A percentile compares a stretch with the other conserved stretches of the same genome.
Conservation (phyloP, 768 basidiomycete species). For the Boletellus emodensis region DNA sequence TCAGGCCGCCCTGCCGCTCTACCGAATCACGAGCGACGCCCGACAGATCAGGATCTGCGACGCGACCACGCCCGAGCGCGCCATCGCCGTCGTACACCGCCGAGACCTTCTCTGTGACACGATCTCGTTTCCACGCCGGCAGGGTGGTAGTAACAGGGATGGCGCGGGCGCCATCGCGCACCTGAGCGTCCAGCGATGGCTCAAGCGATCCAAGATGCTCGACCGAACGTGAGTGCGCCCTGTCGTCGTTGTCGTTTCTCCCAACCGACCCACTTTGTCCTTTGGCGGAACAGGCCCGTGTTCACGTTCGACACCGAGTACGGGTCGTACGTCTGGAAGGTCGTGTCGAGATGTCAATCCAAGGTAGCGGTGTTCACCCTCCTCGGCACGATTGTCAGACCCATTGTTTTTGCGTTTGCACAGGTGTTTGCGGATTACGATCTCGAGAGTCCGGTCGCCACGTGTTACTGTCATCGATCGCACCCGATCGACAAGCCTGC, state of each 20-base stretch:
- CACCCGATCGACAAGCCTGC: slow-evolving; percentile 12
- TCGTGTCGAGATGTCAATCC: slow-evolving; percentile 19
- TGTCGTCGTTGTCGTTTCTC: too few relatives aligned
- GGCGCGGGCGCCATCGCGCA: neutral
- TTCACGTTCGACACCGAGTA: slow-evolving; percentile 21
- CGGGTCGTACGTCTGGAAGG: slow-evolving; percentile 28
- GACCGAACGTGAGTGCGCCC: slow-evolving; percentile 22
- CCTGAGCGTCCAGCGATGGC: slow-evolving; percentile 25
- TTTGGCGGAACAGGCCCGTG: slow-evolving; percentile 4
- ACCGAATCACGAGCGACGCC: slow-evolving; percentile 21
- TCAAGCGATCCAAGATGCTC: slow-evolving; percentile 21
- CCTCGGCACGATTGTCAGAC: neutral
- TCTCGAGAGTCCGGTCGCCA: slow-evolving; percentile 20
- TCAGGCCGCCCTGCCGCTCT: slow-evolving; percentile 19
- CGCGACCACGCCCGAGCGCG: slow-evolving; percentile 3
- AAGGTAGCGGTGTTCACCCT: slow-evolving; percentile 11
- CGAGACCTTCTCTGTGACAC: slow-evolving; percentile 26
- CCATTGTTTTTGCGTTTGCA: too few relatives aligned
- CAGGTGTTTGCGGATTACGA: slow-evolving; percentile 25
- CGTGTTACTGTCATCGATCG: slow-evolving; percentile 15
- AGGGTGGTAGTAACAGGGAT: neutral
- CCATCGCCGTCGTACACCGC: slow-evolving; percentile 24
- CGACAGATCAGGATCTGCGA: slow-evolving; percentile 17
- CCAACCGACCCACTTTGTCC: too few relatives aligned
- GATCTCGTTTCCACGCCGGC: slow-evolving; percentile 24